These are phyloP conservation scores for Cardamine occulta DNA, from an alignment of 345 rosid species.

Conservation along the genomic window DNA sequence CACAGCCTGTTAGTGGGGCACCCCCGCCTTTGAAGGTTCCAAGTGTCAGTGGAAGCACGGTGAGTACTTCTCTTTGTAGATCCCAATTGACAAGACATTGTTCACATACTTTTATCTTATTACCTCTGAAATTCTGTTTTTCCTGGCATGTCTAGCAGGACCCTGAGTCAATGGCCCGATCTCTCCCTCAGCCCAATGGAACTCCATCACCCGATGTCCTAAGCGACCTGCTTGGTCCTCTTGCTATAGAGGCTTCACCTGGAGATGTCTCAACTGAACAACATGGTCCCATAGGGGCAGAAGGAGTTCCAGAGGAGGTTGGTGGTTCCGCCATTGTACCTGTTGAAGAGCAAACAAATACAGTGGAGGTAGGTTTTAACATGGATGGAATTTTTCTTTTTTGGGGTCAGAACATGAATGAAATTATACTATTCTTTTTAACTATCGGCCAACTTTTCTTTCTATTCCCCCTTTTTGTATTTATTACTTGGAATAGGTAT, in stretches of 20 bases:
- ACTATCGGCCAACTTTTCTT: neutral
- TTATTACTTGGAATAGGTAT: conserved; percentile 12
- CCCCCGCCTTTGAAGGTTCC: conserved; percentile 74
- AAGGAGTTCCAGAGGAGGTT: conserved; percentile 55
- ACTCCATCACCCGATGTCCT: conserved; percentile 72
- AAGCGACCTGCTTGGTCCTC: conserved; percentile 79
- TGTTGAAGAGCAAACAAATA: conserved; percentile 61
- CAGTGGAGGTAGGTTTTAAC: conserved; percentile 61
- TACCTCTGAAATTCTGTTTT: conserved; percentile 21
- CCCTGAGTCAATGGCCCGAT: conserved; percentile 52
- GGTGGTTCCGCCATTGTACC: conserved; percentile 88
- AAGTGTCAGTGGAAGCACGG: conserved; percentile 54
- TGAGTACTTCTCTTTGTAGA: conserved; percentile 48
- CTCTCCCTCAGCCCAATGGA: conserved; percentile 62
- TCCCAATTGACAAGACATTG: conserved; percentile 13
- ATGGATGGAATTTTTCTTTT: neutral
- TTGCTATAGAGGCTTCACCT: conserved; percentile 92
- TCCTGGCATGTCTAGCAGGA: conserved; percentile 52
- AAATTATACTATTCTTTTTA: neutral
- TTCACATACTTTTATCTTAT: conserved; percentile 13
- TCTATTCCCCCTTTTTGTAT: conserved; percentile 7
- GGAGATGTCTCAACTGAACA: conserved; percentile 55
- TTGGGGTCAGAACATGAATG: neutral
- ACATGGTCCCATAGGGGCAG: conserved; percentile 49
- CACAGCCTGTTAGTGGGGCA: conserved; percentile 66